Conservation (phyloP, 192 early-diverging fungal species). For the Entophlyctis luteolus region DNA sequence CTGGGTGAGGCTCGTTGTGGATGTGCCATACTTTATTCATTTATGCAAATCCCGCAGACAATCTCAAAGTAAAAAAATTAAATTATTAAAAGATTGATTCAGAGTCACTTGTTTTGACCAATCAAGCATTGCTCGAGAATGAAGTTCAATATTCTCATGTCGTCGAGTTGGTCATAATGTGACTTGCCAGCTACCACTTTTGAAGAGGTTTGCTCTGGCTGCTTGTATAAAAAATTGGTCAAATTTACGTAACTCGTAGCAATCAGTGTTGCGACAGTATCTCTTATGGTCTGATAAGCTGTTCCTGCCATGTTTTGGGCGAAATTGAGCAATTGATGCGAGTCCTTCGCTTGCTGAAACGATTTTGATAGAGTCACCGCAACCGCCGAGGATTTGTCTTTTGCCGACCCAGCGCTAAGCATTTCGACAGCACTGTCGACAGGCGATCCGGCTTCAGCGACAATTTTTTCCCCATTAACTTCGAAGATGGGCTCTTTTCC, state of each 20-base stretch:
- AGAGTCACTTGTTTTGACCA: too few species aligned
- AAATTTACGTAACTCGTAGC: neutral
- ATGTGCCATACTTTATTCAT: too few species aligned
- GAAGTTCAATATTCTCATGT: neutral
- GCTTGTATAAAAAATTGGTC: neutral
- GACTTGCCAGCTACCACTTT: neutral
- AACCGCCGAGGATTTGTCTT: neutral
- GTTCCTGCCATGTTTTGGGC: neutral
- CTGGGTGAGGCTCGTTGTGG: too few species aligned
- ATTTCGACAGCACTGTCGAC: conserved; percentile 16
- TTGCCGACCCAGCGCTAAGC: neutral
- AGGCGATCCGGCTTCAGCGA: neutral
- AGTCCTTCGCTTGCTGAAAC: too few species aligned
- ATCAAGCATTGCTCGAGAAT: conserved; percentile 10
- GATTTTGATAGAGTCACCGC: neutral
- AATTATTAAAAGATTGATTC: too few species aligned
- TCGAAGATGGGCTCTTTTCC: neutral
- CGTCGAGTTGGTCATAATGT: neutral
- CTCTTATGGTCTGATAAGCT: neutral
- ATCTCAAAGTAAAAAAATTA: too few species aligned
- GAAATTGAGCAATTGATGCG: neutral
- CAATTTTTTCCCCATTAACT: neutral
- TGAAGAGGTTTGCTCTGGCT: neutral
- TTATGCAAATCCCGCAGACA: too few species aligned
- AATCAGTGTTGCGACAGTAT: neutral